phyloP scores from a whole-genome alignment of 2,329 filamentous ascomycete genomes.

The Aspergillus sp. region DNA sequence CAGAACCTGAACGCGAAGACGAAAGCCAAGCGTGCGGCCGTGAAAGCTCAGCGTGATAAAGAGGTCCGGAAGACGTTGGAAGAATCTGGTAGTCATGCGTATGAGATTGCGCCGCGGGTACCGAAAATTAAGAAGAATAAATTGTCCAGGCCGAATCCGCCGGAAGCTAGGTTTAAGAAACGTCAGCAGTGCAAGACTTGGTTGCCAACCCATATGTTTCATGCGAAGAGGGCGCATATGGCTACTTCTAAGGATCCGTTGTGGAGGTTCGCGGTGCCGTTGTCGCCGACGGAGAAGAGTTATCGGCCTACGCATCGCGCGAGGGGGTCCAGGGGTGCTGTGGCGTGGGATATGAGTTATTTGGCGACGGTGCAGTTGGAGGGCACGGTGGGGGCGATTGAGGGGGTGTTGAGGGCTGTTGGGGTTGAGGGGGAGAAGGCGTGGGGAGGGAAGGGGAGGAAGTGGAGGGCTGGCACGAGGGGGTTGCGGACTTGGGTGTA shows the following conservation, averaged over 20 bases:
- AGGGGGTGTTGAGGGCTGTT: slow-evolving; percentile 66
- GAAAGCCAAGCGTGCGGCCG: slow-evolving; percentile 44
- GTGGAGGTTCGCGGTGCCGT: slow-evolving; percentile 87
- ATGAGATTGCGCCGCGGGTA: slow-evolving; percentile 42
- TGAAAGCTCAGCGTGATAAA: slow-evolving; percentile 47
- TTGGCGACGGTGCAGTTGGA: slow-evolving; percentile 81
- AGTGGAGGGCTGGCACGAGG: slow-evolving; percentile 69
- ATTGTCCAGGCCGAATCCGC: slow-evolving; percentile 64
- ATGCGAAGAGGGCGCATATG: slow-evolving; percentile 90
- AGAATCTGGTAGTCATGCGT: slow-evolving; percentile 32
- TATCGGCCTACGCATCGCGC: slow-evolving; percentile 86
- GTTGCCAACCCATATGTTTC: slow-evolving; percentile 92
- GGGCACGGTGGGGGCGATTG: slow-evolving; percentile 65
- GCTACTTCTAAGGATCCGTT: slow-evolving; percentile 73
- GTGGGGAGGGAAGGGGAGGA: slow-evolving; percentile 65
- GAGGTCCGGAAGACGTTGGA: slow-evolving; percentile 25
- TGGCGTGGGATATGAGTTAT: slow-evolving; percentile 94
- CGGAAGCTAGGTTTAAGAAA: slow-evolving; percentile 74
- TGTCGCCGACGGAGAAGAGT: slow-evolving; percentile 85
- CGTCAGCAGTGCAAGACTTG: slow-evolving; percentile 87
- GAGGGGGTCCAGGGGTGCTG: slow-evolving; percentile 70
- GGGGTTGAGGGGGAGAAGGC: slow-evolving; percentile 60
- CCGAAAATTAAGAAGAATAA: slow-evolving; percentile 71
- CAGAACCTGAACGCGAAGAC: slow-evolving; percentile 57
- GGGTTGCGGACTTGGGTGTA: slow-evolving; percentile 60